Evolutionary conservation across 495 filamentous ascomycete genomes (phyloP), one percentile per base, ranked within the genome.

Genomic region (Penicillium goetzii): DNA sequence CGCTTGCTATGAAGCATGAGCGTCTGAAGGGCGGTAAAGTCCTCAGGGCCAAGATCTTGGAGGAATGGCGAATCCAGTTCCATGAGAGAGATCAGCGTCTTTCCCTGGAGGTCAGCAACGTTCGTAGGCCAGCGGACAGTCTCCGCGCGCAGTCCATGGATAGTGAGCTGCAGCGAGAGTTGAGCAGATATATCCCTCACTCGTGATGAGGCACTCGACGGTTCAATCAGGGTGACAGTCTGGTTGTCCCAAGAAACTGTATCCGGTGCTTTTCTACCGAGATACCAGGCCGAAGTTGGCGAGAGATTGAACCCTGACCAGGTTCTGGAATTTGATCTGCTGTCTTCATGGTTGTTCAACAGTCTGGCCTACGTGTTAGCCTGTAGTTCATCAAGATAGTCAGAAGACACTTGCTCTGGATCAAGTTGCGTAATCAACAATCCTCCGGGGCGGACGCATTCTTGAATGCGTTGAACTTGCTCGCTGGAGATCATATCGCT

Each of bases 1-100:
- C 56, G 72, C 28, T 64, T 62, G 15, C 63, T 61, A 15, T 51
- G 28, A 11, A 66, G 25, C 1, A 78, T 49, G 11, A 83, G 36
- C 5, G 17, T 21, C 14, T 56, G 32, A n/a, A 56, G 54, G 10
- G 30, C 19, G 33, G 17, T 33, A 41, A 21, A 23, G 9, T 50
- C 25, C 4, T 50, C 45, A 15, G 25, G 3, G 12, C 19, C 25
- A 26, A 28, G 45, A 11, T 50, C 45, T 50, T 50, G 45, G 0
- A 50, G 45, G 12, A 50, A 50, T 11, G 45, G 45, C 11, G 45
- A 50, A 23, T 50, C 21, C 12, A 28, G 8, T 28, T 50, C 21
- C 45, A 50, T 23, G 2, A 50, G 21, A 8, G 15, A 50, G 14
- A 50, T 17, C 19, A 50, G 45, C 45, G 4, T 50, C 15, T 2